A percentile compares a stretch with the other conserved stretches of the same genome.
phyloP scores from a whole-genome alignment of 1,284 basidiomycete genomes.

The Phlebopus sp. region DNA sequence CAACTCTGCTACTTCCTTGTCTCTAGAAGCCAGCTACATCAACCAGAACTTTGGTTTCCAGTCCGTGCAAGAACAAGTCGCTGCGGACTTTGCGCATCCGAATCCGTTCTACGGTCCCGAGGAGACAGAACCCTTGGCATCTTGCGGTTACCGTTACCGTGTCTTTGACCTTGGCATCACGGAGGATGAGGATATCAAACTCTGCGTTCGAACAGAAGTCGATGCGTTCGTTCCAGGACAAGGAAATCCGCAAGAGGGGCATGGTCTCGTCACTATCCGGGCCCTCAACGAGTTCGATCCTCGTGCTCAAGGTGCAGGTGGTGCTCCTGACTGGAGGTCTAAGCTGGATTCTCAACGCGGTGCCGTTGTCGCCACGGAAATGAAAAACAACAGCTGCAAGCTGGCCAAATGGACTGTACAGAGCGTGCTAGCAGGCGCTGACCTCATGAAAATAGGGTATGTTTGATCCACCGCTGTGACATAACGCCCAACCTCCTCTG shows the following conservation, averaged over 20 bases:
- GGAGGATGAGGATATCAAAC: constrained; percentile 87
- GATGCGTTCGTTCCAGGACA: constrained; percentile 80
- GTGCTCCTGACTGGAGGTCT: constrained; percentile 95
- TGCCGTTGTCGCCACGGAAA: constrained; percentile 98
- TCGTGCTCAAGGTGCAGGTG: constrained; percentile 86
- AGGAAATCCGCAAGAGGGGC: constrained; percentile 67
- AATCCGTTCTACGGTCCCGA: constrained; percentile 97
- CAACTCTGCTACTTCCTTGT: constrained; percentile 92
- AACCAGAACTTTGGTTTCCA: constrained; percentile 99
- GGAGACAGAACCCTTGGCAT: constrained; percentile 92
- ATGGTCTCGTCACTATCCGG: constrained; percentile 87
- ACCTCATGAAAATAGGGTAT: constrained; percentile 96
- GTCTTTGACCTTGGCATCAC: constrained; percentile 91
- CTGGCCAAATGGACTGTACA: constrained; percentile 98
- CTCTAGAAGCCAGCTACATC: constrained; percentile 97
- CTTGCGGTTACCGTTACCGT: constrained; percentile 95
- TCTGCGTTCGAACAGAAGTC: constrained; percentile 95
- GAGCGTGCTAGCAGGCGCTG: constrained; percentile 93
- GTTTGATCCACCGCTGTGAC: constrained; percentile 29
- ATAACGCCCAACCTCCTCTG: constrained; percentile 6
- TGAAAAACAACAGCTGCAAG: constrained; percentile 99
- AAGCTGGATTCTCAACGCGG: constrained; percentile 96
- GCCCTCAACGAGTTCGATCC: constrained; percentile 98
- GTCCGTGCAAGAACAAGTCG: constrained; percentile 75
- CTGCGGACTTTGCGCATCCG: constrained; percentile 75